Percentiles rank a stretch among this genome's conserved stretches.
phyloP scores from a whole-genome alignment of 169 alveolate genomes.

The Theileria annulata region DNA sequence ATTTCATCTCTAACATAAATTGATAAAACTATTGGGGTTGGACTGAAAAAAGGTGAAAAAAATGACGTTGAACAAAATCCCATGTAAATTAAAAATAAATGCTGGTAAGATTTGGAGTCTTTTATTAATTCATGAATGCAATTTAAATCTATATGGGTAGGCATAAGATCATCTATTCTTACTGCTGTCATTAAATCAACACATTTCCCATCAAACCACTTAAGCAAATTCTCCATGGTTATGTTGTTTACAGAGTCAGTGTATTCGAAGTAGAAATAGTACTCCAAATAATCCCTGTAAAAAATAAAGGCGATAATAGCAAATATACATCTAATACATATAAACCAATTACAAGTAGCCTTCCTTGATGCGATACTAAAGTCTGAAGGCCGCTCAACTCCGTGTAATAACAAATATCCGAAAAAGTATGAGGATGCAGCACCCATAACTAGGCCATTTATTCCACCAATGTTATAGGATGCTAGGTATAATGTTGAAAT shows the following conservation, averaged over 20 bases:
- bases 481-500: conserved; percentile 39
- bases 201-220: not conserved
- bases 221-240: not conserved
- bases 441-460: conserved; percentile 37
- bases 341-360: conserved; percentile 3
- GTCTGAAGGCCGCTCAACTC: not conserved
- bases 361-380: conserved; percentile 5
- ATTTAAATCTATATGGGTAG: not conserved
- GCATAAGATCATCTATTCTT: not conserved
- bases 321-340: not conserved
- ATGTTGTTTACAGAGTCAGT: not conserved
- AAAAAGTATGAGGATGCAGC: conserved; percentile 24
- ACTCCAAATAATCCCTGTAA: conserved; percentile 11
- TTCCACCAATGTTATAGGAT: conserved; percentile 45
- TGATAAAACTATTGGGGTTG: conserved; percentile 3
- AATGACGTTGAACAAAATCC: not conserved
- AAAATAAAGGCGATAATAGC: not conserved
- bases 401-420: conserved; percentile 17
- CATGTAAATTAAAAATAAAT: not conserved
- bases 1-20: not conserved
- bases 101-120: not conserved
- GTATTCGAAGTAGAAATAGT: conserved; percentile 12
- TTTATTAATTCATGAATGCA: not conserved
- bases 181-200: not conserved
- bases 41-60: not conserved